Evolutionary conservation across 352 stramenopile species (phyloP).

Genomic region (Phytophthora foliorum): DNA sequence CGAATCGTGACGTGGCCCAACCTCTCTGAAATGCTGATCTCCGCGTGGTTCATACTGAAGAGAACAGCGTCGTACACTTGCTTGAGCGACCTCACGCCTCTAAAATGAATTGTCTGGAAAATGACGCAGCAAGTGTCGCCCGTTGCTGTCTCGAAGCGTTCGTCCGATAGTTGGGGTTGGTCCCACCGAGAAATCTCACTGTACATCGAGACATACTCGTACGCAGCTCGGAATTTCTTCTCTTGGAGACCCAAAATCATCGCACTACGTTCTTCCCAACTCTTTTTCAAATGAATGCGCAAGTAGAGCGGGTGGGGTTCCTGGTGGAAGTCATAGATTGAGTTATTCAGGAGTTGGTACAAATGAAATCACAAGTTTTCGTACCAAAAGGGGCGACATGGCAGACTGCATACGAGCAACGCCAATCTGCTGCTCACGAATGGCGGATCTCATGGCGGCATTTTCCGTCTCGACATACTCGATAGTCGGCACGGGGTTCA

Average conservation of each 20-base stretch:
- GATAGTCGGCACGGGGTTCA: neutral
- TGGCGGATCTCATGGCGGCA: neutral
- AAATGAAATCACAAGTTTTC: neutral
- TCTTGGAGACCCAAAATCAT: conserved; percentile 18
- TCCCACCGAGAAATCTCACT: neutral
- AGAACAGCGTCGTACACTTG: conserved; percentile 16
- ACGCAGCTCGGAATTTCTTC: conserved; percentile 26
- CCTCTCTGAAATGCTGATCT: conserved; percentile 47
- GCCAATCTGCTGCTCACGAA: conserved; percentile 6
- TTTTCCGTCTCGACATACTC: neutral
- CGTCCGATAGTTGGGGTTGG: conserved; percentile 3
- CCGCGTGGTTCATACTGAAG: conserved; percentile 24
- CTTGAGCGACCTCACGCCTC: conserved; percentile 25
- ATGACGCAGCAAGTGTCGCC: conserved; percentile 26
- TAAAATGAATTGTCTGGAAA: conserved; percentile 43
- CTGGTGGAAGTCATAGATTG: neutral
- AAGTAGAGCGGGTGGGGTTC: conserved; percentile 15
- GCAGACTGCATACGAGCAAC: neutral
- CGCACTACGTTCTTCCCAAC: conserved; percentile 18
- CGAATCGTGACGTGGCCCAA: conserved; percentile 41
- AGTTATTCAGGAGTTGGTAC: neutral
- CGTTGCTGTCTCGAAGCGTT: conserved; percentile 19
- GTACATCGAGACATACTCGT: conserved; percentile 24
- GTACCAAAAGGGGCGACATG: conserved; percentile 1
- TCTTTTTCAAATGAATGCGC: conserved; percentile 23